Conservation (phyloP, 2,329 filamentous ascomycete species). For the Colletotrichum neosansevieriae region DNA sequence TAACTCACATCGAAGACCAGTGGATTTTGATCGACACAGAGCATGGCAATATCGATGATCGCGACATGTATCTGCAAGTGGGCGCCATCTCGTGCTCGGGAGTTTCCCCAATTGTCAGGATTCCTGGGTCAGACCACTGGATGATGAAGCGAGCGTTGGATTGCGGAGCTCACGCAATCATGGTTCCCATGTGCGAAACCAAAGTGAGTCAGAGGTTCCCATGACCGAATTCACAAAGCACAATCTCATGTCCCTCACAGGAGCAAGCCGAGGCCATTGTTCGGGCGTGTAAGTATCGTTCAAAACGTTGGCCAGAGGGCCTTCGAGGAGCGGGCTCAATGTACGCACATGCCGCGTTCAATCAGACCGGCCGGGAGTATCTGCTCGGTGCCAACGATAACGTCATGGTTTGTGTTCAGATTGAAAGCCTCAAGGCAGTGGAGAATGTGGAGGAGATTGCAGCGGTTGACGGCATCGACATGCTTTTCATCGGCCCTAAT, state of each 20-base stretch:
- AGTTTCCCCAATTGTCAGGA: conserved; percentile 12
- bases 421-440: conserved; percentile 57
- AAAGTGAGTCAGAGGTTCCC: not conserved
- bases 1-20: not conserved
- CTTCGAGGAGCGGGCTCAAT: conserved; percentile 47
- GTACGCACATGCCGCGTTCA: conserved; percentile 45
- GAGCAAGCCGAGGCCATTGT: conserved; percentile 46
- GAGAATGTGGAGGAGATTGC: conserved; percentile 59
- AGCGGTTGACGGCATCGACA: conserved; percentile 56
- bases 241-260: not conserved
- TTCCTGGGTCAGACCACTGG: conserved; percentile 4
- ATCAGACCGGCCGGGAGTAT: conserved; percentile 54
- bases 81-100: conserved; percentile 16
- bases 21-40: conserved; percentile 25
- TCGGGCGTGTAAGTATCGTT: conserved; percentile 45
- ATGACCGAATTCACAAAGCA: not conserved
- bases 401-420: conserved; percentile 58
- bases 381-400: conserved; percentile 63
- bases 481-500: conserved; percentile 60
- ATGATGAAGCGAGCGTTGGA: conserved; percentile 55
- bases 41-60: conserved; percentile 6
- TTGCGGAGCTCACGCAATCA: conserved; percentile 62
- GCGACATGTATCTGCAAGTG: conserved; percentile 23
- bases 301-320: conserved; percentile 42
- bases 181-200: conserved; percentile 52